Percentiles rank a stretch among this genome's conserved stretches.
phyloP scores from a whole-genome alignment of 768 basidiomycete species.

The Neoboletus subvelutipes region DNA sequence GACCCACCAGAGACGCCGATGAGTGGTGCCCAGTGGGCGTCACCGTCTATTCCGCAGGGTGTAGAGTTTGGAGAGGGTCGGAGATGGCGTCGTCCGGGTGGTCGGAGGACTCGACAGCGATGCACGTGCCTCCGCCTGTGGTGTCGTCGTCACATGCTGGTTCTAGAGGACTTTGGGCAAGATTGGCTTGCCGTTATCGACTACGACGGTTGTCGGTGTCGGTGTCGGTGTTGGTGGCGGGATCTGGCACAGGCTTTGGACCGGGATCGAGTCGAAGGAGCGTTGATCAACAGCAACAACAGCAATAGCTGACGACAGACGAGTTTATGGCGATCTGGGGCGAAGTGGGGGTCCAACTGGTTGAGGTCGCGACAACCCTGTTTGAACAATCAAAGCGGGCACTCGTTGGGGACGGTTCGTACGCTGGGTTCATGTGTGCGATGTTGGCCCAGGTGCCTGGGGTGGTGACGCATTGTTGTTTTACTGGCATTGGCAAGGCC shows the following conservation, averaged over 20 bases:
- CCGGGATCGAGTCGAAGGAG: conserved; percentile 10
- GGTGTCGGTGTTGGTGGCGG: not conserved
- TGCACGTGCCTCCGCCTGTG: conserved; percentile 27
- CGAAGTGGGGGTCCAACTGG: conserved; percentile 71
- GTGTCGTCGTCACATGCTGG: conserved; percentile 5
- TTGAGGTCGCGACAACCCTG: conserved; percentile 64
- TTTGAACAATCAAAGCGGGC: conserved; percentile 79
- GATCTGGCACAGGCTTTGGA: not conserved
- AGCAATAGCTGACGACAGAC: conserved; percentile 54
- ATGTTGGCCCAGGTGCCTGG: conserved; percentile 67
- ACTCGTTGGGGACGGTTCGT: no score
- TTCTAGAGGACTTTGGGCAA: conserved; percentile 13
- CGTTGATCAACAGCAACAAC: conserved; percentile 32
- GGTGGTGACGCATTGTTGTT: conserved; percentile 40
- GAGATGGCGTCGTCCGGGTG: conserved; percentile 56
- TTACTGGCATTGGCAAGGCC: no score
- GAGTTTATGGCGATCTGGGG: conserved; percentile 71
- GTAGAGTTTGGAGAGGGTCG: conserved; percentile 47
- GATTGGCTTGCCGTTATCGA: no score
- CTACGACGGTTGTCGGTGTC: conserved; percentile 15
- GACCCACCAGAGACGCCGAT: no score
- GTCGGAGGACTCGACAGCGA: conserved; percentile 55
- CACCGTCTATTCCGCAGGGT: no score
- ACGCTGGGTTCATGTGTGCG: conserved; percentile 72
- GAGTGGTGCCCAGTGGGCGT: no score